Evolutionary conservation across 345 rosid species (phyloP).

Genomic region (Leavenworthia alabamica): DNA sequence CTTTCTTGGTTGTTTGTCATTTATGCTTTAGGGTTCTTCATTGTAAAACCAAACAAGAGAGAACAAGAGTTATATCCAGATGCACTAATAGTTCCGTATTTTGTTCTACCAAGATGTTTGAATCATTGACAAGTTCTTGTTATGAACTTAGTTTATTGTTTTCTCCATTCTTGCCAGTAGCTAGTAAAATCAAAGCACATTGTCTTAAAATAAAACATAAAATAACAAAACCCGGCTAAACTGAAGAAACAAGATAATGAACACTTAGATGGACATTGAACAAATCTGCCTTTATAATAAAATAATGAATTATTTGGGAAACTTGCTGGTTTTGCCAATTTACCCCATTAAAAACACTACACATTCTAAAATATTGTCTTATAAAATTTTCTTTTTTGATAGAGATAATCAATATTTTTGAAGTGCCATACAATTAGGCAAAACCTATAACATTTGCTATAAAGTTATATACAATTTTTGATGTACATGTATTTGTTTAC

Average conservation of each 20-base stretch:
- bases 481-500: too few species aligned
- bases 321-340: too few species aligned
- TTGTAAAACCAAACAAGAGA: constrained; percentile 20
- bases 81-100: constrained; percentile 13
- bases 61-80: constrained; percentile 6
- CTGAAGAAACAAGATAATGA: too few species aligned
- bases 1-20: constrained; percentile 17
- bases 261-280: background rate
- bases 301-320: too few species aligned
- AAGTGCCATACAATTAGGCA: too few species aligned
- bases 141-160: background rate
- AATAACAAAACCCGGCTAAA: background rate
- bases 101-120: background rate
- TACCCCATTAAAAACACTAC: too few species aligned
- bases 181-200: background rate
- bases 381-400: too few species aligned
- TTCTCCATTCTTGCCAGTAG: background rate
- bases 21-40: constrained; percentile 17
- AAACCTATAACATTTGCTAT: too few species aligned
- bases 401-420: too few species aligned
- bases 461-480: too few species aligned
- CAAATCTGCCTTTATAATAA: background rate
- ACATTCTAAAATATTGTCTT: too few species aligned
- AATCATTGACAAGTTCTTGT: background rate
- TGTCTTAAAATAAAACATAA: too few species aligned